Evolutionary conservation across 129 eudicot genomes (phyloP).

Genomic region (Centaurea solstitialis): DNA sequence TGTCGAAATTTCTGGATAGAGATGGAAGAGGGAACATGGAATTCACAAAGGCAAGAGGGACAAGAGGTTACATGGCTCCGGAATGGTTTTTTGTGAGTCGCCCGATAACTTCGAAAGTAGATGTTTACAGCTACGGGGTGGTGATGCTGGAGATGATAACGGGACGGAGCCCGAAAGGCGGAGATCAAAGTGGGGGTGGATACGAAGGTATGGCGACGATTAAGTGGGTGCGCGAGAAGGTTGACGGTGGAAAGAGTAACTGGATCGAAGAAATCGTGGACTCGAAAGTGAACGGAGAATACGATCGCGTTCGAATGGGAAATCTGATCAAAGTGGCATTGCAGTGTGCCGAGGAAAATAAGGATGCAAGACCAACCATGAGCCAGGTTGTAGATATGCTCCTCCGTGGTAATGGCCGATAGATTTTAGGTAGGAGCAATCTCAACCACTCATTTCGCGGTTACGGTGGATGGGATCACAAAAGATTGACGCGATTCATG

Average conservation of each 20-base stretch:
- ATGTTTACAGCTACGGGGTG: slow-evolving; percentile 54
- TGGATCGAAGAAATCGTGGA: slow-evolving; percentile 41
- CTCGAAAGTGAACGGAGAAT: slow-evolving; percentile 27
- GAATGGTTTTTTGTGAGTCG: slow-evolving; percentile 45
- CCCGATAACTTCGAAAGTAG: slow-evolving; percentile 57
- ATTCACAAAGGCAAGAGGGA: slow-evolving; percentile 54
- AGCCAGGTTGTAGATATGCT: slow-evolving; percentile 51
- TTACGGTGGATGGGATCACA: too few species aligned
- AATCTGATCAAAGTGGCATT: slow-evolving; percentile 42
- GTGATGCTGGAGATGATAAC: slow-evolving; percentile 50
- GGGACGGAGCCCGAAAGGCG: slow-evolving; percentile 33
- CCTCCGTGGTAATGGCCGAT: slow-evolving; percentile 4
- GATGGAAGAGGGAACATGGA: slow-evolving; percentile 35
- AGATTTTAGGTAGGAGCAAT: not conserved
- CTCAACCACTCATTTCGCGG: too few species aligned
- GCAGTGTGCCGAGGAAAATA: slow-evolving; percentile 46
- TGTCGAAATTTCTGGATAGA: slow-evolving; percentile 39
- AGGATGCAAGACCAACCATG: slow-evolving; percentile 62
- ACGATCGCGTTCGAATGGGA: slow-evolving; percentile 26
- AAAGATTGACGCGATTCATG: too few species aligned
- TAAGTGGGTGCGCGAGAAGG: slow-evolving; percentile 45
- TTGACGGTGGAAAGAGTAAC: not conserved
- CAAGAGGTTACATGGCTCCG: slow-evolving; percentile 70
- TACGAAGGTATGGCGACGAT: slow-evolving; percentile 28
- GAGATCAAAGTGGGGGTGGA: slow-evolving; percentile 6